phyloP scores from a whole-genome alignment of 23 red algal genomes.

The Chondrus crispus region DNA sequence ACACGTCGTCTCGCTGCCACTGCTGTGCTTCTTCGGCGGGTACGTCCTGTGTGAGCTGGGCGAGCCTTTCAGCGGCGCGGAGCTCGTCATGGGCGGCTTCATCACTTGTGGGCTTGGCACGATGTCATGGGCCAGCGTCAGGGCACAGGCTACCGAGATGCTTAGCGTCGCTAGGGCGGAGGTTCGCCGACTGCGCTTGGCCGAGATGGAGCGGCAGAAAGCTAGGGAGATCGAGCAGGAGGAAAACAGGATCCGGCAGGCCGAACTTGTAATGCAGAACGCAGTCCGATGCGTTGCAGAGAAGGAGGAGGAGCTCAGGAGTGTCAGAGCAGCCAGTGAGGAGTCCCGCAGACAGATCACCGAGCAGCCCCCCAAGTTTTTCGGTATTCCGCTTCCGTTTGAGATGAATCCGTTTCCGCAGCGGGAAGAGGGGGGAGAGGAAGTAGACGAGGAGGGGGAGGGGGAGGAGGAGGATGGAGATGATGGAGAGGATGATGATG shows the following conservation, averaged over 20 bases:
- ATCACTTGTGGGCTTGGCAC: background rate
- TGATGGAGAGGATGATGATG: background rate
- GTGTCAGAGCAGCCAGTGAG: background rate
- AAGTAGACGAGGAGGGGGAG: background rate
- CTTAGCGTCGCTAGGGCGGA: background rate
- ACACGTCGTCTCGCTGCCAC: background rate
- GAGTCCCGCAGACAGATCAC: background rate
- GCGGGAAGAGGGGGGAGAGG: background rate
- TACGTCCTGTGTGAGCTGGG: background rate
- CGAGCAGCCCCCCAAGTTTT: background rate
- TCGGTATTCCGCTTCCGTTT: background rate
- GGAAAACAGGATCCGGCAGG: background rate
- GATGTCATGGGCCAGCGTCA: background rate
- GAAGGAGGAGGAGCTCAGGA: background rate
- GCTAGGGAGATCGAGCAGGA: background rate
- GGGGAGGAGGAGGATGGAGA: background rate
- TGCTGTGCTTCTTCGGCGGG: background rate
- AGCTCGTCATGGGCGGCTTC: background rate
- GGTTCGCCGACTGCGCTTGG: no score
- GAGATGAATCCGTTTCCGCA: background rate
- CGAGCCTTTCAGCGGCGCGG: background rate
- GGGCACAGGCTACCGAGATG: background rate
- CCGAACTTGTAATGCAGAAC: background rate
- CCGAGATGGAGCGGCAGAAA: background rate
- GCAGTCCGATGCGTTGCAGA: background rate